Percentiles rank a stretch among this genome's conserved stretches.
Evolutionary conservation across 2,329 filamentous ascomycete genomes (phyloP).

Genomic region (Nemania bipapillata): DNA sequence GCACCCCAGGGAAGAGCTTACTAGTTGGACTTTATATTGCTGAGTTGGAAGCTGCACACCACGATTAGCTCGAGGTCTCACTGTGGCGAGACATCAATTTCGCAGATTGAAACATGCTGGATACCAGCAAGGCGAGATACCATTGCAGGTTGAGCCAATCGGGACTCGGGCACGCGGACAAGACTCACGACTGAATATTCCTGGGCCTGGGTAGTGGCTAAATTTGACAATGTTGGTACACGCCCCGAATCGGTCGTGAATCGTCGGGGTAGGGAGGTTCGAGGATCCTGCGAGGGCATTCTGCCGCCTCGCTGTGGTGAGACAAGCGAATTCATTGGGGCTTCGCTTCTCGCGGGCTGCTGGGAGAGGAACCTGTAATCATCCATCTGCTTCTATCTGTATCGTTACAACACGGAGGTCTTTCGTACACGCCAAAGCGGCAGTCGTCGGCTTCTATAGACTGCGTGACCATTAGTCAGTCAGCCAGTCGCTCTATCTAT

Average conservation of each 20-base stretch:
- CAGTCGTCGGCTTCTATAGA: constrained; percentile 54
- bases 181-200: constrained; percentile 59
- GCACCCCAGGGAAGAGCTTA: constrained; percentile 60
- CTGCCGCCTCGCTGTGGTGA: constrained; percentile 77
- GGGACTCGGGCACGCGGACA: constrained; percentile 26
- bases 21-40: constrained; percentile 71
- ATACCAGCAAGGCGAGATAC: constrained; percentile 39
- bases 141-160: constrained; percentile 28
- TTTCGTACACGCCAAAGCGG: constrained; percentile 57
- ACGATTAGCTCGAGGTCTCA: constrained; percentile 48
- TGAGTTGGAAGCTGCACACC: constrained; percentile 44
- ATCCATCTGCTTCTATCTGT: constrained; percentile 70
- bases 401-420: constrained; percentile 53
- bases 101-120: constrained; percentile 48
- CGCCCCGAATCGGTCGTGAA: constrained; percentile 93
- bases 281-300: constrained; percentile 73
- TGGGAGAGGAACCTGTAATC: constrained; percentile 81
- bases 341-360: constrained; percentile 80
- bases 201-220: constrained; percentile 64
- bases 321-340: constrained; percentile 77
- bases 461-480: constrained; percentile 42
- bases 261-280: constrained; percentile 83
- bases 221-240: constrained; percentile 76
- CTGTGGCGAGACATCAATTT: constrained; percentile 47
- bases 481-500: constrained; percentile 28